phyloP scores from a whole-genome alignment of 2,329 filamentous ascomycete genomes.

The Diaporthe aspalathi region DNA sequence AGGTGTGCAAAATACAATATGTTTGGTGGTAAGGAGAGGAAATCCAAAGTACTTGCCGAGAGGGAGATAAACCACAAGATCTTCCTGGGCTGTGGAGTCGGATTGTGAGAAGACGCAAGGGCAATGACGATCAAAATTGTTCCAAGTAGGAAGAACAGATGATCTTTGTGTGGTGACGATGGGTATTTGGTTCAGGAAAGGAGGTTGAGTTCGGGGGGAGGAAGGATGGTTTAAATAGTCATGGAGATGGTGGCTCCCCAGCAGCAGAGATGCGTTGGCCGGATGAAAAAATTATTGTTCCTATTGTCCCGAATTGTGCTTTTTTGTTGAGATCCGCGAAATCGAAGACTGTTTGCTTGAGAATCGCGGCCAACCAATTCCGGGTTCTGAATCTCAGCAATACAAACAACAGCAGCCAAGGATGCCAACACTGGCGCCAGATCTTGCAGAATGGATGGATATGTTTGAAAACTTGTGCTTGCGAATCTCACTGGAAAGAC shows the following conservation, averaged over 20 bases:
- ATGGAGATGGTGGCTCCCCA: background rate
- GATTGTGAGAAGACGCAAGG: too few relatives aligned
- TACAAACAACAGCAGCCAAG: background rate
- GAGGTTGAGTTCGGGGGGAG: too few relatives aligned
- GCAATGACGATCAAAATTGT: background rate
- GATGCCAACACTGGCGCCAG: too few relatives aligned
- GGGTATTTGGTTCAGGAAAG: too few relatives aligned
- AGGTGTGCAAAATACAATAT: background rate
- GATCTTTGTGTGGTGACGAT: too few relatives aligned
- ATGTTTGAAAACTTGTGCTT: too few relatives aligned
- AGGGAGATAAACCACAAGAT: background rate
- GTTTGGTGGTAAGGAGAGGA: fast-evolving
- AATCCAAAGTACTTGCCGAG: background rate
- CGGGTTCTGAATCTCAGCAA: background rate
- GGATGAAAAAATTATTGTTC: background rate
- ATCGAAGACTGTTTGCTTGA: background rate
- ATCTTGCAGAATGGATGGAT: background rate
- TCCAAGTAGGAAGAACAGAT: too few relatives aligned
- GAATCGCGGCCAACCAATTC: background rate
- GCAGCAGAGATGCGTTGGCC: too few relatives aligned
- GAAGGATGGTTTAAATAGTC: background rate
- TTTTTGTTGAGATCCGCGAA: background rate
- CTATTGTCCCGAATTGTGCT: background rate
- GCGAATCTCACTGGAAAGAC: background rate
- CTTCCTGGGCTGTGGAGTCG: too few relatives aligned